Evolutionary conservation across 179 eudicot genomes (phyloP), one percentile per base, ranked within the genome.

Genomic region (Kewa caespitosa): DNA sequence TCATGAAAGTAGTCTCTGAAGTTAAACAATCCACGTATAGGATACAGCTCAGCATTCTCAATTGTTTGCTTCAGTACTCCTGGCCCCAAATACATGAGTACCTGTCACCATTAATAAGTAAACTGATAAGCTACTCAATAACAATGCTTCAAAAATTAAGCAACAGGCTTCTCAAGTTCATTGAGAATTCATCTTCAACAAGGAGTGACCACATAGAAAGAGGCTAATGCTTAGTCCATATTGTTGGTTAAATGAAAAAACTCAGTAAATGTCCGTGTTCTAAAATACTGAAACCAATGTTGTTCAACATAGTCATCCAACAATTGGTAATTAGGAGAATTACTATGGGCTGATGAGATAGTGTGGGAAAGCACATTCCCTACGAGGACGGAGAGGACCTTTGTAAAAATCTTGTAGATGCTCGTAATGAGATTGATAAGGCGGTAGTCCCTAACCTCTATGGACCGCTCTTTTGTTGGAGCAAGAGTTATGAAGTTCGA

Each of bases 41-140:
- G 99, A 79, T 87, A 95, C 63, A 91, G 84, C 83, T 95, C 99
- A 23, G 99, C 99, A 69, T 80, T 81, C 38, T 91, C 89, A 80
- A 95, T 79, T 57, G 89, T 90, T 74, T 85, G 89, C 84, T 86
- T 89, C 61, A 93, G 85, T 32, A 67, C 77, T 64, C 31, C 86
- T 57, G 91, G 88, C 61, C 99, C 99, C 91, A 95, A 70, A 80
- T 80, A 81, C 89, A 82, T 86, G 42, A 95, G 99, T 69, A 92
- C 98, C 98, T 94, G 79, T 60, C 65, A 63, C 36, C 27, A 57
- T 8, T 57, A 12, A 57, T 33, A 28, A 76, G 63, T 65, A 70
- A n/a, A 57, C 34, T 17, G 38, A 27, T 48, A 30, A 80, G 33
- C 69, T 15, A 30, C 34, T 65, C 15, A 38, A 75, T 32, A 23